These are phyloP conservation scores for Cyphellophora attinorum DNA, from an alignment of 2,329 filamentous ascomycete genomes.

Conservation along the genomic window DNA sequence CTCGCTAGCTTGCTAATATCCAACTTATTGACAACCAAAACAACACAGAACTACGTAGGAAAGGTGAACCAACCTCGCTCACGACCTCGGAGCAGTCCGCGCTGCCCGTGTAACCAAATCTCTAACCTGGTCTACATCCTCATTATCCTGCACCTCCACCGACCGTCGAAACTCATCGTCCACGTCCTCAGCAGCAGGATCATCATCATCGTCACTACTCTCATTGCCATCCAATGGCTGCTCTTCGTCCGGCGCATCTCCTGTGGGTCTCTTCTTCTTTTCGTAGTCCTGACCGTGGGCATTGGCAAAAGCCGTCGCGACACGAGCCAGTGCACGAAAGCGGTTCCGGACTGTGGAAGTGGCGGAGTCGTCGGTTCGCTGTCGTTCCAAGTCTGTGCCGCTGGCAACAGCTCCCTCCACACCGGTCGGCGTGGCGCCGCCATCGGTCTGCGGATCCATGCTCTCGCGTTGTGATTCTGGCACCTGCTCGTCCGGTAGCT, in stretches of 20 bases:
- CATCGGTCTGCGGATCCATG: not conserved
- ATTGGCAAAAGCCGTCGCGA: conserved; percentile 63
- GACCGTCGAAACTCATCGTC: conserved; percentile 19
- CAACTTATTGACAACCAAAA: no score
- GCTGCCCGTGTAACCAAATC: no score
- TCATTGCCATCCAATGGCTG: conserved; percentile 21
- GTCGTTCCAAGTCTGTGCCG: conserved; percentile 16
- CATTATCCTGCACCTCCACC: not conserved
- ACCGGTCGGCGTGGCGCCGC: not conserved
- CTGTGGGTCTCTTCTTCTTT: conserved; percentile 54
- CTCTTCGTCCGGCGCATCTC: conserved; percentile 24
- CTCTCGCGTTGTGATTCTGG: not conserved
- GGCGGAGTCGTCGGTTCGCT: conserved; percentile 4
- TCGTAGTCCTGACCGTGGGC: conserved; percentile 91
- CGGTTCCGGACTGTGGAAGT: conserved; percentile 10
- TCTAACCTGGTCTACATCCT: not conserved
- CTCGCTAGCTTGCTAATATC: no score
- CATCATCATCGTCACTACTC: conserved; percentile 20
- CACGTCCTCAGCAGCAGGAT: conserved; percentile 29
- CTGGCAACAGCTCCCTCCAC: conserved; percentile 6
- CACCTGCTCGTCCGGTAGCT: conserved; percentile 3
- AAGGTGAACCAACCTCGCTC: no score
- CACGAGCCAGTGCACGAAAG: conserved; percentile 29
- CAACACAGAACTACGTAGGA: no score
- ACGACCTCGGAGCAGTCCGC: no score